phyloP scores from a whole-genome alignment of 176 grass and related monocot genomes.

The Aechmea fasciata region DNA sequence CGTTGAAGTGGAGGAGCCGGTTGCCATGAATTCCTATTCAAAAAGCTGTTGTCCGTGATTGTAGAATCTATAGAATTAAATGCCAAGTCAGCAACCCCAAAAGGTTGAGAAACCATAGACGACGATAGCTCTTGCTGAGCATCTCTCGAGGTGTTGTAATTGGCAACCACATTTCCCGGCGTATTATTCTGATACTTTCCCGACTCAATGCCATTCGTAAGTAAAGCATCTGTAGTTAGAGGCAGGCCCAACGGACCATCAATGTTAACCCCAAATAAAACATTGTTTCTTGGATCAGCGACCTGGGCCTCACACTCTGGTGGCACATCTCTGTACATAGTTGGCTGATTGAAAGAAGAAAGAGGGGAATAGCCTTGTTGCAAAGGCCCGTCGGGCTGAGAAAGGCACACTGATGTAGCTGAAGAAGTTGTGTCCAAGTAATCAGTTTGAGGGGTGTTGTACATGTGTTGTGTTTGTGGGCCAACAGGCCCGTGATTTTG shows the following conservation, averaged over 20 bases:
- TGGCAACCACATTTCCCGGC: constrained; percentile 40
- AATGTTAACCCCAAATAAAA: constrained; percentile 58
- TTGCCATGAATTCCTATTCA: constrained; percentile 41
- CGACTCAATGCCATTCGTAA: constrained; percentile 37
- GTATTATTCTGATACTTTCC: constrained; percentile 54
- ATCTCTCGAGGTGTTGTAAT: constrained; percentile 50
- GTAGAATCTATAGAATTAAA: constrained; percentile 81
- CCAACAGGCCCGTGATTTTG: constrained; percentile 33
- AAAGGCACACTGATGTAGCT: constrained; percentile 66
- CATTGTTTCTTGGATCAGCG: constrained; percentile 60
- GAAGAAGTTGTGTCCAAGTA: constrained; percentile 72
- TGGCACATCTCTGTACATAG: constrained; percentile 31
- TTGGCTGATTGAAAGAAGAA: constrained; percentile 54
- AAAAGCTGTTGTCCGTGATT: constrained; percentile 44
- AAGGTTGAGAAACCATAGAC: constrained; percentile 62
- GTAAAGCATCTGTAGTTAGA: constrained; percentile 37
- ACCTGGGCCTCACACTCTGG: constrained; percentile 45
- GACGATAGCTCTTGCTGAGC: constrained; percentile 77
- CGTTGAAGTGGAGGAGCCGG: constrained; percentile 44
- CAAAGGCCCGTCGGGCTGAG: constrained; percentile 55
- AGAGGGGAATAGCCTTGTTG: constrained; percentile 44
- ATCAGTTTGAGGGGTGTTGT: constrained; percentile 39
- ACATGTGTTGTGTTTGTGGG: constrained; percentile 33
- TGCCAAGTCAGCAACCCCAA: constrained; percentile 61
- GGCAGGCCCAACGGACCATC: constrained; percentile 56